phyloP scores from a whole-genome alignment of 352 stramenopile genomes.

The Stephanocyclus meneghinianus region DNA sequence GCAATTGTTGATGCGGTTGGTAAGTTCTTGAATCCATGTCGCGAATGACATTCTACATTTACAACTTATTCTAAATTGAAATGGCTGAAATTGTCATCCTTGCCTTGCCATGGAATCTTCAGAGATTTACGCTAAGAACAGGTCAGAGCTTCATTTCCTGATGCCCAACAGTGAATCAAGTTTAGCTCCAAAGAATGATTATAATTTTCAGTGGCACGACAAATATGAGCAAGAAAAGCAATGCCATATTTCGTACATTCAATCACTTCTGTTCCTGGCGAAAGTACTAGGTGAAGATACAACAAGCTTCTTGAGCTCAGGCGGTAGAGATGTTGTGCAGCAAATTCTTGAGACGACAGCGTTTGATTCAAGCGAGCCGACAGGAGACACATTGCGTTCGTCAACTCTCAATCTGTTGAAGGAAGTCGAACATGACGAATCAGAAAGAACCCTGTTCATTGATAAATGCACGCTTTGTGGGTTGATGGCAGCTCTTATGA shows the following conservation, averaged over 20 bases:
- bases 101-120: not conserved
- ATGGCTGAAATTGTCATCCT: not conserved
- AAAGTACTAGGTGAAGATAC: conserved; percentile 42
- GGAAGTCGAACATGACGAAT: conserved; percentile 47
- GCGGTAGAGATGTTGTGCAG: conserved; percentile 40
- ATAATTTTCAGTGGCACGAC: not conserved
- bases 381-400: conserved; percentile 30
- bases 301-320: conserved; percentile 29
- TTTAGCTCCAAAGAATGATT: not conserved
- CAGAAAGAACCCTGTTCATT: conserved; percentile 48
- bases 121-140: conserved; percentile 73
- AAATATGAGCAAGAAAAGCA: not conserved
- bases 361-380: conserved; percentile 34
- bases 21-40: conserved; percentile 2
- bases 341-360: conserved; percentile 66
- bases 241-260: conserved; percentile 32
- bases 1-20: conserved; percentile 76
- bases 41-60: not conserved
- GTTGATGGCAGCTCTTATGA: conserved; percentile 45
- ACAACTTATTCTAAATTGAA: not conserved
- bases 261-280: conserved; percentile 47
- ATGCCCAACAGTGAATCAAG: conserved; percentile 9
- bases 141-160: conserved; percentile 49
- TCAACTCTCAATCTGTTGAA: conserved; percentile 57
- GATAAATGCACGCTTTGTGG: conserved; percentile 62